Percentiles rank a stretch among this genome's conserved stretches.
These are phyloP conservation scores for Phytopythium delawarense DNA, from an alignment of 352 stramenopile genomes.

Conservation along the genomic window DNA sequence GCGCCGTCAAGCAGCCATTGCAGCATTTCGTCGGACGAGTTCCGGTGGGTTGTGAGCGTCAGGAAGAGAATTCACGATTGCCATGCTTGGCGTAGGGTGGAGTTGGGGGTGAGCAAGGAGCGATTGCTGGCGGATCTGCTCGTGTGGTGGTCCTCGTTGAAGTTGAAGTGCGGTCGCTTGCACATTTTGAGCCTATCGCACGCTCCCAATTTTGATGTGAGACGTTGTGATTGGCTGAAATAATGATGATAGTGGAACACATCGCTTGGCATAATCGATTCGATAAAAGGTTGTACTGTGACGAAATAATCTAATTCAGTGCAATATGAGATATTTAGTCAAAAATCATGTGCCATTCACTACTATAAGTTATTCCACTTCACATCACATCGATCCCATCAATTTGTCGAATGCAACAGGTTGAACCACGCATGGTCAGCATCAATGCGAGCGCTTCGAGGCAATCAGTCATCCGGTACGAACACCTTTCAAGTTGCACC, in stretches of 20 bases:
- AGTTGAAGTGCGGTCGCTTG: not conserved
- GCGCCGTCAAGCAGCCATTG: not conserved
- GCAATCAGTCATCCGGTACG: too few relatives aligned
- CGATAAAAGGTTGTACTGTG: not conserved
- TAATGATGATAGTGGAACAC: not conserved
- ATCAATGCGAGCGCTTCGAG: too few relatives aligned
- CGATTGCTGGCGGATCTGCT: too few relatives aligned
- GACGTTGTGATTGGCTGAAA: not conserved
- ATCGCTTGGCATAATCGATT: not conserved
- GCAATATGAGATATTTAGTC: not conserved
- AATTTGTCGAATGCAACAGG: too few relatives aligned
- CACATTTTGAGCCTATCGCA: not conserved
- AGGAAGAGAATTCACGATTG: not conserved
- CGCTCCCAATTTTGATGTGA: not conserved
- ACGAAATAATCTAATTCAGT: not conserved
- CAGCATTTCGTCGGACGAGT: not conserved
- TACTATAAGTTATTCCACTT: too few relatives aligned
- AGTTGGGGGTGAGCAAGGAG: too few relatives aligned
- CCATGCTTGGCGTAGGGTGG: too few relatives aligned
- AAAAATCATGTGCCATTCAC: too few relatives aligned
- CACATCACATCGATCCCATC: too few relatives aligned
- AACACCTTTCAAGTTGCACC: too few relatives aligned
- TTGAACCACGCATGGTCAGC: too few relatives aligned
- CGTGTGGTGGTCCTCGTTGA: not conserved
- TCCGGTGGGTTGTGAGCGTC: not conserved